Conservation (phyloP, 2,329 filamentous ascomycete species). For the Xenosphaeropsis pyriputrescens region DNA sequence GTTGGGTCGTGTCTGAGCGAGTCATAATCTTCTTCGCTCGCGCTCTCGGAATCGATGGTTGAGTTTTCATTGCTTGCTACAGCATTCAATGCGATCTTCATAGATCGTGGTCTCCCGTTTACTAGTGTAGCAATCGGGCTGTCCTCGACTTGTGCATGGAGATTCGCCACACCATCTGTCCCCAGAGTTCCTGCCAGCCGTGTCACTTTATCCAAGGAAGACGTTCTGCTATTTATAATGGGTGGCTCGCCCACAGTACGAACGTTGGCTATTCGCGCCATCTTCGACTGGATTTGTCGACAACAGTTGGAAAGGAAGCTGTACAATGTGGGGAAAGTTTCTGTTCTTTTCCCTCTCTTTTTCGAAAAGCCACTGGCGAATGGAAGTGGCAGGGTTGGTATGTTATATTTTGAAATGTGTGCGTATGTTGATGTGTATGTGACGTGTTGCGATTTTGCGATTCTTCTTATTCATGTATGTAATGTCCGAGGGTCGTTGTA, state of each 20-base stretch:
- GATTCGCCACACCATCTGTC: conserved; percentile 8
- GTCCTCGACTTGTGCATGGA: conserved; percentile 5
- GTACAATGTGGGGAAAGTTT: too few species aligned
- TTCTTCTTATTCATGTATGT: too few species aligned
- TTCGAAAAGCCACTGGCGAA: too few species aligned
- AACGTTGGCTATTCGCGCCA: too few species aligned
- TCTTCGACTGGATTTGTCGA: too few species aligned
- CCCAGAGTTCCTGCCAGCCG: conserved; percentile 9
- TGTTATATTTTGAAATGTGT: too few species aligned
- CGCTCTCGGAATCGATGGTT: conserved; percentile 8
- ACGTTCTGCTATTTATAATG: conserved; percentile 1
- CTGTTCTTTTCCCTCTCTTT: too few species aligned
- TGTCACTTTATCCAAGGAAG: conserved; percentile 6
- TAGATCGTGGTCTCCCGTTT: conserved; percentile 7
- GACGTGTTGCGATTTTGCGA: too few species aligned
- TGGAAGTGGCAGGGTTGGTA: too few species aligned
- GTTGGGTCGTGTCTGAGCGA: conserved; percentile 11
- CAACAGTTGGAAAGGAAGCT: too few species aligned
- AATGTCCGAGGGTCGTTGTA: too few species aligned
- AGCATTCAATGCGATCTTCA: conserved; percentile 12
- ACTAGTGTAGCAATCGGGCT: neutral
- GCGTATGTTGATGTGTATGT: too few species aligned
- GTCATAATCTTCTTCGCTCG: conserved; percentile 17
- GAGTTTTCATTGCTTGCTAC: conserved; percentile 2
- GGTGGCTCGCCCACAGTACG: neutral